These are phyloP conservation scores for Phytophthora agathidicida DNA, from an alignment of 352 stramenopile species.

Conservation along the genomic window DNA sequence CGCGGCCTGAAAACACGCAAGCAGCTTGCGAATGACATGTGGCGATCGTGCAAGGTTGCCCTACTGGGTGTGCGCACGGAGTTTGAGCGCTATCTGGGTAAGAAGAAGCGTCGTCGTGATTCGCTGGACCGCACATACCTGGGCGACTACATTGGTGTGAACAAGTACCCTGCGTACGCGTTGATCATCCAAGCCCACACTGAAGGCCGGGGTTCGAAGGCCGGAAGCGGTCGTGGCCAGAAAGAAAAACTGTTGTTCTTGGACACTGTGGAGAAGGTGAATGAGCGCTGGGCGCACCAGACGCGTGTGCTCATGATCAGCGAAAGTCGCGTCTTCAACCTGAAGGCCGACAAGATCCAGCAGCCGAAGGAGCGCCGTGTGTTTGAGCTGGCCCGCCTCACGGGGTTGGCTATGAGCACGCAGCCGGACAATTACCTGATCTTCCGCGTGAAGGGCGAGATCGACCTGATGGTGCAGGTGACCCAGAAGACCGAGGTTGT, in stretches of 20 bases:
- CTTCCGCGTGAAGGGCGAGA: slow-evolving; percentile 76
- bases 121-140: slow-evolving; percentile 77
- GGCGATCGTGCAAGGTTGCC: slow-evolving; percentile 72
- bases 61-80: slow-evolving; percentile 81
- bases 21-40: slow-evolving; percentile 69
- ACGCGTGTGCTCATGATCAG: slow-evolving; percentile 76
- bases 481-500: slow-evolving; percentile 87
- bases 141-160: slow-evolving; percentile 82
- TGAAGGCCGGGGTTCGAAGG: slow-evolving; percentile 31
- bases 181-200: slow-evolving; percentile 66
- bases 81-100: slow-evolving; percentile 83
- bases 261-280: slow-evolving; percentile 77
- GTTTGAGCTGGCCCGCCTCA: slow-evolving; percentile 66
- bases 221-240: slow-evolving; percentile 19
- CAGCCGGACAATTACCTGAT: slow-evolving; percentile 85
- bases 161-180: slow-evolving; percentile 68
- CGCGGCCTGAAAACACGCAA: slow-evolving; percentile 78
- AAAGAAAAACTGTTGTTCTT: slow-evolving; percentile 78
- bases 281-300: slow-evolving; percentile 86
- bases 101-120: slow-evolving; percentile 88
- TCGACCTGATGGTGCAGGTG: slow-evolving; percentile 71
- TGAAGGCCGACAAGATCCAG: slow-evolving; percentile 86
- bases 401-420: slow-evolving; percentile 73
- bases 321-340: slow-evolving; percentile 80
- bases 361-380: slow-evolving; percentile 82